Evolutionary conservation across 352 stramenopile genomes (phyloP).

Genomic region (Pythium biforme): DNA sequence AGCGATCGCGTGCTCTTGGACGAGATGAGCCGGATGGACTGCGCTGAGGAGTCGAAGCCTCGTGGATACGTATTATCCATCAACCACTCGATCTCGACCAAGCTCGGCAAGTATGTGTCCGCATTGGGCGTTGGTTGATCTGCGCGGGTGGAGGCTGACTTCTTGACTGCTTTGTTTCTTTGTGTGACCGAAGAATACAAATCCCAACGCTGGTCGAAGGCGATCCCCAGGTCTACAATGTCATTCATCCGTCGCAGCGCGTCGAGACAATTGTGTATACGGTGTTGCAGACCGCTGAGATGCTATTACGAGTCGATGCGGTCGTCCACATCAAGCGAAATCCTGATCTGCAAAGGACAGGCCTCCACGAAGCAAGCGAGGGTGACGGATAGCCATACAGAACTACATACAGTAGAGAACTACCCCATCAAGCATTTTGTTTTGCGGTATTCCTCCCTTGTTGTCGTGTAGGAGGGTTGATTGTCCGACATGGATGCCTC

Average conservation of each 20-base stretch:
- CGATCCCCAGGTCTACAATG: conserved; percentile 33
- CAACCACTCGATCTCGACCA: conserved; percentile 24
- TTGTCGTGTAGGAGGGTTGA: neutral
- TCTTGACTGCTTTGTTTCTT: too few species aligned
- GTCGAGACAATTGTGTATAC: conserved; percentile 50
- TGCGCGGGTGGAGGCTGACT: too few species aligned
- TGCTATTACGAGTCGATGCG: conserved; percentile 54
- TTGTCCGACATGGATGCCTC: neutral
- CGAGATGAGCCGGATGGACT: conserved; percentile 4
- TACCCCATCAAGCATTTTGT: too few species aligned
- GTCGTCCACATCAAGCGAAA: conserved; percentile 29
- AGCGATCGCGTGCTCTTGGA: conserved; percentile 12
- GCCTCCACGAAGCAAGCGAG: conserved; percentile 2
- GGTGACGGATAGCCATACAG: conserved; percentile 11
- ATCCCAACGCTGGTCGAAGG: conserved; percentile 37
- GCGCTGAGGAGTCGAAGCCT: neutral
- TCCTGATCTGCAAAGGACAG: neutral
- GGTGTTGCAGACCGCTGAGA: conserved; percentile 51
- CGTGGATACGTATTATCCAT: conserved; percentile 31
- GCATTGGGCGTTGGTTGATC: too few species aligned
- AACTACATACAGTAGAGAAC: too few species aligned
- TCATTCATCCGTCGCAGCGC: conserved; percentile 56
- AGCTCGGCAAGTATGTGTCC: conserved; percentile 14
- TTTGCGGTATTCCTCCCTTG: neutral
- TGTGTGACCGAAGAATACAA: too few species aligned